Conservation (phyloP, 495 filamentous ascomycete genomes). For the Aspergillus baeticus region DNA sequence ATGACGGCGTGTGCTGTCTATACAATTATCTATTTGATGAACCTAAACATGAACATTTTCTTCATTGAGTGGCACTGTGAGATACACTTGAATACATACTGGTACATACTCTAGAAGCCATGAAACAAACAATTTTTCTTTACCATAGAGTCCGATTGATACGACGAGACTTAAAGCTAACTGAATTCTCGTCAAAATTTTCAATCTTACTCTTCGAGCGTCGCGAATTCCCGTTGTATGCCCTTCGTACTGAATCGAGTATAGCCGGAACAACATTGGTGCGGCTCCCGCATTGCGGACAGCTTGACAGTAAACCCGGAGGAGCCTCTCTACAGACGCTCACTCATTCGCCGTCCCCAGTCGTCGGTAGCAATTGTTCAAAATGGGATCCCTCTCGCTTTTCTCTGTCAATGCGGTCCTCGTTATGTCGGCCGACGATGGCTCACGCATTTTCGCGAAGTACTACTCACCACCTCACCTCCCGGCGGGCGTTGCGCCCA, state of each 20-base stretch:
- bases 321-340: background rate
- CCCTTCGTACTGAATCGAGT: no score
- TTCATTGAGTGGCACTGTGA: constrained; percentile 17
- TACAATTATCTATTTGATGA: constrained; percentile 19
- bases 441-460: constrained; percentile 87
- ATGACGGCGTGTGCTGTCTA: constrained; percentile 10
- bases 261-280: constrained; percentile 40
- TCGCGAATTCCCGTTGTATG: no score
- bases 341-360: constrained; percentile 1
- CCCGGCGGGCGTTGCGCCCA: constrained; percentile 50
- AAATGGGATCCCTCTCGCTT: constrained; percentile 65
- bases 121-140: no score
- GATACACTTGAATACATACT: constrained; percentile 8
- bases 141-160: background rate
- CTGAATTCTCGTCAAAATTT: no score
- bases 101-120: no score
- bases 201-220: no score
- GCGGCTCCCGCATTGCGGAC: constrained; percentile 38
- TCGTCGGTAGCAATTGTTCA: constrained; percentile 21
- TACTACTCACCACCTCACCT: constrained; percentile 91
- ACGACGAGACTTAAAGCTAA: no score
- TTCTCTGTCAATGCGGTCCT: constrained; percentile 92
- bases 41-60: constrained; percentile 20
- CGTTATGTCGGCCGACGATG: constrained; percentile 83
- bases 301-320: constrained; percentile 34